Conservation (phyloP, 2,329 filamentous ascomycete species). For the Apiospora arundinis region DNA sequence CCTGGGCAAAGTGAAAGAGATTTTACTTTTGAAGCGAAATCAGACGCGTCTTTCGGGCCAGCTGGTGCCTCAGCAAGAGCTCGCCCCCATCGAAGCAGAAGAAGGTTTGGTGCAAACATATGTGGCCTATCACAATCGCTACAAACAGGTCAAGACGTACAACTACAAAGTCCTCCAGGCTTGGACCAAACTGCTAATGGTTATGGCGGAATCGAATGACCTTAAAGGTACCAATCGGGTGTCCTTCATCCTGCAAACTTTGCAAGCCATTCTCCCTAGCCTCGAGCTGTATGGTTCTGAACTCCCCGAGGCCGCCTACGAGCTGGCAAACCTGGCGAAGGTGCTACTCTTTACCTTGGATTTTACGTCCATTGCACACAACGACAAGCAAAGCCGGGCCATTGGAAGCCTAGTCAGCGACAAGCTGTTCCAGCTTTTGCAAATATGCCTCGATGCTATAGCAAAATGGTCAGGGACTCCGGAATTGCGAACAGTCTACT, state of each 20-base stretch:
- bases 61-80: constrained; percentile 56
- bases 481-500: constrained; percentile 82
- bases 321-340: constrained; percentile 79
- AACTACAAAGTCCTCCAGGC: constrained; percentile 75
- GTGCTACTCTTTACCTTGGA: constrained; percentile 76
- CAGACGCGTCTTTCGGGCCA: constrained; percentile 60
- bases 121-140: constrained; percentile 68
- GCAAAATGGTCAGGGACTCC: constrained; percentile 74
- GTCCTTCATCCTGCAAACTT: constrained; percentile 81
- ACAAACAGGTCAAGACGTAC: constrained; percentile 60
- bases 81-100: constrained; percentile 60
- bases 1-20: constrained; percentile 72
- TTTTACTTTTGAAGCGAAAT: constrained; percentile 73
- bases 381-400: constrained; percentile 51
- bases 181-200: constrained; percentile 84
- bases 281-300: constrained; percentile 78
- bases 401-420: constrained; percentile 81
- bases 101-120: constrained; percentile 66
- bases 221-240: constrained; percentile 75
- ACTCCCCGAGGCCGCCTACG: constrained; percentile 71
- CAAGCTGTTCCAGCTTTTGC: constrained; percentile 89
- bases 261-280: constrained; percentile 88
- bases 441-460: constrained; percentile 81
- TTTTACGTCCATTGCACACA: constrained; percentile 48
- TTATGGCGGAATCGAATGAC: constrained; percentile 83